phyloP scores from a whole-genome alignment of 257 asterid species.

The Solanum peruvianum region DNA sequence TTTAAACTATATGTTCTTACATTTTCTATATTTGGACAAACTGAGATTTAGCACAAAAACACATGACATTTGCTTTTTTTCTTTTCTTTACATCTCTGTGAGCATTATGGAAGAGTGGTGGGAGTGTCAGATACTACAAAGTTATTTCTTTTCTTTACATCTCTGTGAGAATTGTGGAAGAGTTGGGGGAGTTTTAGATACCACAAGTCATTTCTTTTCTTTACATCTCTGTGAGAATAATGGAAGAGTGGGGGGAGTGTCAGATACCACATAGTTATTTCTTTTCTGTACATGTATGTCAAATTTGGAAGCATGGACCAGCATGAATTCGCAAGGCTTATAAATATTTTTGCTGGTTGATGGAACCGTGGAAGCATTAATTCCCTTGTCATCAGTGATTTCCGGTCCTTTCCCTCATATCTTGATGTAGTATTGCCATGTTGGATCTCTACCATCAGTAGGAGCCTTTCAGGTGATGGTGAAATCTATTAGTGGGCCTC shows the following conservation, averaged over 20 bases:
- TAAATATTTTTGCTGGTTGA: background rate
- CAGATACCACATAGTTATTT: background rate
- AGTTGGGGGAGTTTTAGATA: background rate
- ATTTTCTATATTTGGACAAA: background rate
- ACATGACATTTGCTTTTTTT: background rate
- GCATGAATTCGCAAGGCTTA: background rate
- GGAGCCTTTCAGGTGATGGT: background rate
- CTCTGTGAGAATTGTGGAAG: background rate
- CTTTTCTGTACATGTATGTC: background rate
- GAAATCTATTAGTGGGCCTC: background rate
- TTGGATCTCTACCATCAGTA: background rate
- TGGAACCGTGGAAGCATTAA: background rate
- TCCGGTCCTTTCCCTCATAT: background rate
- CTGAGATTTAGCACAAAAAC: background rate
- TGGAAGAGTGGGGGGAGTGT: background rate
- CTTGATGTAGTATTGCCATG: background rate
- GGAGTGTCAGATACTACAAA: background rate
- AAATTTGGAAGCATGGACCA: background rate
- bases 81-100: background rate
- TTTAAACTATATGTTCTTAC: conserved; percentile 6
- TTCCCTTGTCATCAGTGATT: background rate
- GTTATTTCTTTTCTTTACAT: background rate
- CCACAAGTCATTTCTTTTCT: background rate
- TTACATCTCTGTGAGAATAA: background rate
- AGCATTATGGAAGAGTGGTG: background rate